phyloP scores from a whole-genome alignment of 345 rosid genomes.

The Capsella bursapastoris region DNA sequence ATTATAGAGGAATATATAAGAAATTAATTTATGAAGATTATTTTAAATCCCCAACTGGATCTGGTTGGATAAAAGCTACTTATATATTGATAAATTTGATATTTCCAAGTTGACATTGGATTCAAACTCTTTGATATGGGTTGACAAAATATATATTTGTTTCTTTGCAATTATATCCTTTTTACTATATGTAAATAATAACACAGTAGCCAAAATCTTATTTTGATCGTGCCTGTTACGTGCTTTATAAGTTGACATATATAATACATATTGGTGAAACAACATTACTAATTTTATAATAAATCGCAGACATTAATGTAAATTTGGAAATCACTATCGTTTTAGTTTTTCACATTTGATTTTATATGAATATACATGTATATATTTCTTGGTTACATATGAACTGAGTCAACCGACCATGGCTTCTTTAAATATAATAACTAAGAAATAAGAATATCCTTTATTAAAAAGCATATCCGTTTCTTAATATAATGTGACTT shows the following conservation, averaged over 20 bases:
- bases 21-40: slow-evolving; percentile 6
- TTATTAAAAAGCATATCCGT: slow-evolving; percentile 26
- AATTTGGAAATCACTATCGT: too few species aligned
- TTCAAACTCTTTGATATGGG: slow-evolving; percentile 25
- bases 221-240: too few species aligned
- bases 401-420: slow-evolving; percentile 30
- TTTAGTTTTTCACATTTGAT: too few species aligned
- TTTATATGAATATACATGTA: neutral
- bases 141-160: neutral
- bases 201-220: too few species aligned
- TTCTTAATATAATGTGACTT: neutral
- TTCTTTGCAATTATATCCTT: too few species aligned
- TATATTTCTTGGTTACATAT: neutral
- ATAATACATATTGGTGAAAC: too few species aligned
- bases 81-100: slow-evolving; percentile 22
- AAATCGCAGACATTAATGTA: too few species aligned
- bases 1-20: slow-evolving; percentile 27
- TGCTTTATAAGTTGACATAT: too few species aligned
- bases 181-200: too few species aligned
- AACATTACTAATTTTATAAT: too few species aligned
- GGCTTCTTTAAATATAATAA: slow-evolving; percentile 1
- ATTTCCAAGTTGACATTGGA: slow-evolving; percentile 31
- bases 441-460: slow-evolving; percentile 33
- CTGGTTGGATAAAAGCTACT: slow-evolving; percentile 38
- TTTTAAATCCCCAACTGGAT: slow-evolving; percentile 34